phyloP scores from a whole-genome alignment of 1,139 yeast genomes.

The Yamadazyma sp. region DNA sequence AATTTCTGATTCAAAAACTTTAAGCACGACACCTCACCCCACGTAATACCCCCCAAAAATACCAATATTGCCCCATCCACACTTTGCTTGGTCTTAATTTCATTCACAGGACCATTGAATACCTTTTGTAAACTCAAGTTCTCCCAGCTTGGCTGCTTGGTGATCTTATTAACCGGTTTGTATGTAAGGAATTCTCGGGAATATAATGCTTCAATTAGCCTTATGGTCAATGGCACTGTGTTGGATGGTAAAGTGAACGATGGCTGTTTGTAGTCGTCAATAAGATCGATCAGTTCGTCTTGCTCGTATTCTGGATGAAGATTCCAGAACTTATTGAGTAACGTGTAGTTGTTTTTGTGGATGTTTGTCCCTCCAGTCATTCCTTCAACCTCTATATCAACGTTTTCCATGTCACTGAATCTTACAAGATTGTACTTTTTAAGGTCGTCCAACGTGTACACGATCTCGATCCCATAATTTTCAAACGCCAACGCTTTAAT shows the following conservation, averaged over 20 bases:
- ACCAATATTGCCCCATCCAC: slow-evolving; percentile 40
- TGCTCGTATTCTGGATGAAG: slow-evolving; percentile 35
- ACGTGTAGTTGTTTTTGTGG: slow-evolving; percentile 35
- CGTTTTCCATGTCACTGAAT: slow-evolving; percentile 20
- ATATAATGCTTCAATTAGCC: slow-evolving; percentile 54
- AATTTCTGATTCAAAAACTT: slow-evolving; percentile 50
- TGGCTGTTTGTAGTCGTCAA: slow-evolving; percentile 39
- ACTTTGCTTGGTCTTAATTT: slow-evolving; percentile 21
- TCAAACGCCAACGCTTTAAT: slow-evolving; percentile 52
- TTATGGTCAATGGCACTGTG: slow-evolving; percentile 47
- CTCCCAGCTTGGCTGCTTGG: slow-evolving; percentile 47
- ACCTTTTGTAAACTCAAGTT: slow-evolving; percentile 36
- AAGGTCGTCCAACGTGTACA: slow-evolving; percentile 29
- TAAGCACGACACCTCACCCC: slow-evolving; percentile 71
- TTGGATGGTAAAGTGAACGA: slow-evolving; percentile 54
- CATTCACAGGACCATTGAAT: slow-evolving; percentile 40
- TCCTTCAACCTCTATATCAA: slow-evolving; percentile 25
- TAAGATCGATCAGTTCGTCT: slow-evolving; percentile 12
- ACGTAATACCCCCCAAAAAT: slow-evolving; percentile 76
- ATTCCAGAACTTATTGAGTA: slow-evolving; percentile 46
- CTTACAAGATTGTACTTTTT: slow-evolving; percentile 26
- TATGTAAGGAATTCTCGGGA: slow-evolving; percentile 44
- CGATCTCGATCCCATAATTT: slow-evolving; percentile 57
- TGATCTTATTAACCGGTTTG: slow-evolving; percentile 41
- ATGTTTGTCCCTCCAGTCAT: slow-evolving; percentile 34